Base-by-base conservation (phyloP, 1,284 basidiomycete species). In the Athelia psychrophila region DNA sequence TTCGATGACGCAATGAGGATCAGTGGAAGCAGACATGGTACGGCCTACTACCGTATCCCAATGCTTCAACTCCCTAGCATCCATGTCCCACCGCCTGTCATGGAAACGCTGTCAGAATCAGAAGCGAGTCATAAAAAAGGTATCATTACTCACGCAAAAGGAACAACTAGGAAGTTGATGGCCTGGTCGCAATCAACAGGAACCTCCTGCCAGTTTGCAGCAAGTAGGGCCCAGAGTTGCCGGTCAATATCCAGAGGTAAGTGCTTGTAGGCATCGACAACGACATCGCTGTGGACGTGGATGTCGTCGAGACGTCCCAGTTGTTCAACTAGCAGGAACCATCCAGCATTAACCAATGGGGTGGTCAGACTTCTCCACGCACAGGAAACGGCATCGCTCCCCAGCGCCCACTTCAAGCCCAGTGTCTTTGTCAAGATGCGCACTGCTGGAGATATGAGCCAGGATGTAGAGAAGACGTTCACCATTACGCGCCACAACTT, bases 401-500 rank as follows among this genome's bases (percentile, higher is more conserved):
- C 59, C 16, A 79, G 51, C 10, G 65, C 58, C 54, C 76, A 79
- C 1, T 67, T 59, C 32, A 67, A 66, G 47, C 70, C 68, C 19
- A 82, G 55, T 12, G 82, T 55, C 0, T 66, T 67, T 0, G 60
- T 64, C 9, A 84, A 62, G 20, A 84, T 67, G 0, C 62, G 60
- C 48, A 73, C 72, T 2, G 81, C 79, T 1, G 70, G 61, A 5
- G 64, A 59, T 0, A 69, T 58, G 16, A 83, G 68, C 68, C 65
- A 72, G 6, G 64, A 24, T 1, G 59, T 45, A 25, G 66, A 57
- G 49, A 80, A 80, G 2, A 77, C 74, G 38, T 74, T 74, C 62
- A 68, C 74, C 62, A 77, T 68, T n/a, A 74, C 68, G 18, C 53
- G 65, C 82, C 81, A 85, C 27, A 84, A 63, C 48, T 72, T 72